Evolutionary conservation across 2,329 filamentous ascomycete species (phyloP), one percentile per base, ranked within the genome.

Genomic region (Colletotrichum graminicola): DNA sequence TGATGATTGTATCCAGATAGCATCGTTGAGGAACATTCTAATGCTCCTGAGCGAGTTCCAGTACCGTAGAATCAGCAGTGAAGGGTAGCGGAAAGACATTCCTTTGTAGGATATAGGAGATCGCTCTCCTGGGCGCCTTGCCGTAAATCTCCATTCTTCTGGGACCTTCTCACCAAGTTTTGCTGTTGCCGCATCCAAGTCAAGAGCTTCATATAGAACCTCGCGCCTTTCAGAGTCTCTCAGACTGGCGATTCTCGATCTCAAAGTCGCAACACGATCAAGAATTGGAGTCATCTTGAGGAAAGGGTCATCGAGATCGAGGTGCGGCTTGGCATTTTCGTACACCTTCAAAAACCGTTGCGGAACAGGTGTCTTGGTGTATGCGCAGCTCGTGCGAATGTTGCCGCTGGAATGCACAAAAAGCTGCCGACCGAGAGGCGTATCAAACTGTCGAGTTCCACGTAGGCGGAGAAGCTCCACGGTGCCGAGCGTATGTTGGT

Each of bases 321-420:
- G 71, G 18, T 74, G 62, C 12, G 59, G 45, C 23, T 45, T 45
- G 14, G 74, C 65, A 8, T 73, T 36, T 2, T 62, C 55, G 26
- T 75, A 72, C 0, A 78, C 61, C 5, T 52, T 62, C 47, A 76
- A 54, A n/a, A 77, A 75, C 3, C 72, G 70, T 2, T 47, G 23
- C 2, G 77, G 77, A 12, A 78, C 72, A 1, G 73, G 34, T 4
- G 73, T 70, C 26, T 66, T 71, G 21, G 74, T 72, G 62, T 78
- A 76, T 5, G 77, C 74, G 57, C 74, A 78, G 51, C 74, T 75
- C 7, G 77, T 76, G 29, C 75, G 75, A 60, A 78, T 75, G 26
- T 78, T 78, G 59, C 73, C 76, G 66, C 74, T 75, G 26, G 76
- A 68, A n/a, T 78, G 77, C 23, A 71, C 29, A 45, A 75, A 77